Percentiles rank a stretch among this genome's conserved stretches.
Conservation (phyloP, 2,329 filamentous ascomycete genomes). For the Nigrospora sphaerica region DNA sequence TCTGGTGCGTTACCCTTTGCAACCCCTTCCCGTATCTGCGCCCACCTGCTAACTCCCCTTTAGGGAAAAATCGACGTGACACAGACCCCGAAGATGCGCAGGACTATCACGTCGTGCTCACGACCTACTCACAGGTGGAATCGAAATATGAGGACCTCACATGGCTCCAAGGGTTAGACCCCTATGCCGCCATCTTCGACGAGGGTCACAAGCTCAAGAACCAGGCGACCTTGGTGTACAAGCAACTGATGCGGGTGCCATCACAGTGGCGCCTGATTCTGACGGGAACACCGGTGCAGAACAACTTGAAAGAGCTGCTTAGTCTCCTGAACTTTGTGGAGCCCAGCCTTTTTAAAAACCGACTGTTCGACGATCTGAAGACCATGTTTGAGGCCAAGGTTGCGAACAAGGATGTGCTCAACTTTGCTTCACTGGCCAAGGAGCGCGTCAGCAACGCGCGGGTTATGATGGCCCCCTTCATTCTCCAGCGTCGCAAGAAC, state of each 20-base stretch:
- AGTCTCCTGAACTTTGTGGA: constrained; percentile 92
- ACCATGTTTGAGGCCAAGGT: constrained; percentile 90
- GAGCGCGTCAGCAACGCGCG: constrained; percentile 82
- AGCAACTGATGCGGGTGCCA: constrained; percentile 67
- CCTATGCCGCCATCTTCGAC: constrained; percentile 69
- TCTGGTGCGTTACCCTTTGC: constrained; percentile 14
- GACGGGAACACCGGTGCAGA: constrained; percentile 85
- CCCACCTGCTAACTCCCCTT: constrained; percentile 34
- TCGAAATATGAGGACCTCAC: constrained; percentile 40
- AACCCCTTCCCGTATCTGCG: not conserved
- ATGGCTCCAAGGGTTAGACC: constrained; percentile 39
- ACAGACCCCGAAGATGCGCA: constrained; percentile 58
- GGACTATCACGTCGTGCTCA: constrained; percentile 56
- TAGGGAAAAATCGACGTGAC: constrained; percentile 58
- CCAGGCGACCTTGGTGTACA: constrained; percentile 72
- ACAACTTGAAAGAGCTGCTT: constrained; percentile 88
- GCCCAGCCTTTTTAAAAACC: constrained; percentile 68
- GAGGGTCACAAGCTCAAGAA: constrained; percentile 95
- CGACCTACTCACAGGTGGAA: constrained; percentile 53
- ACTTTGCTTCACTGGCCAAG: constrained; percentile 77
- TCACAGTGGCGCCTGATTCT: constrained; percentile 82
- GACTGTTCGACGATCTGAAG: constrained; percentile 67
- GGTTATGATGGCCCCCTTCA: constrained; percentile 91
- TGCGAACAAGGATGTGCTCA: constrained; percentile 69
- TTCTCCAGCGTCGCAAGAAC: constrained; percentile 86